These are phyloP conservation scores for Pyronema omphalodes DNA, from an alignment of 495 filamentous ascomycete species.

Conservation along the genomic window DNA sequence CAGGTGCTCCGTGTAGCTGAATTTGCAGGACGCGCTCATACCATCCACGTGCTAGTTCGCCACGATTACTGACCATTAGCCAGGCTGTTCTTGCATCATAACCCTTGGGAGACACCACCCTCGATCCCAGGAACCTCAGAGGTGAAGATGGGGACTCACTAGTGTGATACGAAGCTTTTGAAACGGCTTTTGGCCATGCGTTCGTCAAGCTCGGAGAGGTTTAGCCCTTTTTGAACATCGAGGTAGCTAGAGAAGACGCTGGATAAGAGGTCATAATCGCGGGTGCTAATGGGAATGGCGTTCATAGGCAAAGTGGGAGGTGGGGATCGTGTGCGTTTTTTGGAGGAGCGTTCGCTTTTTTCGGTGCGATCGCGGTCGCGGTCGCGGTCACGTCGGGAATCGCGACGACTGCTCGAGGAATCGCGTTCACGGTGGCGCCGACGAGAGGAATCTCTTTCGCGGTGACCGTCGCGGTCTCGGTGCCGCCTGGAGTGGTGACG, in stretches of 20 bases:
- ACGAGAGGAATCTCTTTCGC: neutral
- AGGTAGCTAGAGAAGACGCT: conserved; percentile 73
- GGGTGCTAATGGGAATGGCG: conserved; percentile 43
- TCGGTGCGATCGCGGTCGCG: conserved; percentile 6
- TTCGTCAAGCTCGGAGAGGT: conserved; percentile 44
- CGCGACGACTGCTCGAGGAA: conserved; percentile 1
- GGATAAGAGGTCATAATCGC: conserved; percentile 42
- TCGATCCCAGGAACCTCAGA: neutral
- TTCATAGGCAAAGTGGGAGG: conserved; percentile 41
- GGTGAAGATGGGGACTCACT: conserved; percentile 35
- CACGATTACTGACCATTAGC: conserved; percentile 52
- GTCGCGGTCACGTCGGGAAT: neutral
- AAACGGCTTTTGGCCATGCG: conserved; percentile 64
- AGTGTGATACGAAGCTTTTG: conserved; percentile 84
- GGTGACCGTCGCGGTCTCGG: too few relatives aligned
- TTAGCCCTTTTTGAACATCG: conserved; percentile 65
- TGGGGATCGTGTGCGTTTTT: conserved; percentile 9
- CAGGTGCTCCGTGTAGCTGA: neutral
- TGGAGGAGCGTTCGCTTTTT: conserved; percentile 8
- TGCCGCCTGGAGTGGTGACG: too few relatives aligned
- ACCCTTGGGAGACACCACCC: neutral
- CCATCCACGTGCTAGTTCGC: conserved; percentile 84
- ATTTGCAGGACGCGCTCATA: conserved; percentile 46
- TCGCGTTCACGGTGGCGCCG: conserved; percentile 7
- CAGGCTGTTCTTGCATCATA: neutral